Percentiles rank a stretch among this genome's conserved stretches.
Conservation (phyloP, 2,329 filamentous ascomycete genomes). For the Aureobasidium sp. region DNA sequence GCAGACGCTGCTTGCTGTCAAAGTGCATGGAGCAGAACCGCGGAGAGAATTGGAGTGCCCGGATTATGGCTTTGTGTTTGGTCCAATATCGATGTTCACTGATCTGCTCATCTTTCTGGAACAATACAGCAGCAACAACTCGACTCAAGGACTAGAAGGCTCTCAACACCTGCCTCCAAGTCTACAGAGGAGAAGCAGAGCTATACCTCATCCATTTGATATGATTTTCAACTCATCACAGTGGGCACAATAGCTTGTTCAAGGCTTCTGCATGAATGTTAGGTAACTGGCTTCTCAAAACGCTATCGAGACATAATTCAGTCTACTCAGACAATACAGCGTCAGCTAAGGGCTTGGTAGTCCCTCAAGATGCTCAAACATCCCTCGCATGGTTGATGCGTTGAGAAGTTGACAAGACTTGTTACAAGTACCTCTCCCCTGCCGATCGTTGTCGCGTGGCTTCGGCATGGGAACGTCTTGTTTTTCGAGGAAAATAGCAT, state of each 20-base stretch:
- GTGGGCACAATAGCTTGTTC: not conserved
- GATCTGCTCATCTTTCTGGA: not conserved
- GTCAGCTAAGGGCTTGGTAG: not conserved
- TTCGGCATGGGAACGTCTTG: not conserved
- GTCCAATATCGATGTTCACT: not conserved
- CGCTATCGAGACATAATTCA: not conserved
- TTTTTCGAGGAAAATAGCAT: not conserved
- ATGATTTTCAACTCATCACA: not conserved
- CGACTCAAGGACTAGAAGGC: not conserved
- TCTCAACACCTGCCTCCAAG: not conserved
- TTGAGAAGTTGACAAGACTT: not conserved
- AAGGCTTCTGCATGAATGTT: not conserved
- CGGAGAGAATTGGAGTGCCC: not conserved
- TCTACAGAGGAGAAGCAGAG: not conserved
- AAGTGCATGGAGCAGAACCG: not conserved
- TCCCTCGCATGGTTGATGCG: not conserved
- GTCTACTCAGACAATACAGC: not conserved
- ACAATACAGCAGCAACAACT: not conserved
- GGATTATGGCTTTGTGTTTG: not conserved
- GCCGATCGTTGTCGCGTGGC: not conserved
- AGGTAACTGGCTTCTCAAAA: not conserved
- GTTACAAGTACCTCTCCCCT: not conserved
- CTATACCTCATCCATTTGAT: not conserved
- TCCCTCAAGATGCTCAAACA: not conserved
- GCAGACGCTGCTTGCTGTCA: not conserved